phyloP scores from a whole-genome alignment of 139 green algal genomes.

The Mychonastes homosphaera region DNA sequence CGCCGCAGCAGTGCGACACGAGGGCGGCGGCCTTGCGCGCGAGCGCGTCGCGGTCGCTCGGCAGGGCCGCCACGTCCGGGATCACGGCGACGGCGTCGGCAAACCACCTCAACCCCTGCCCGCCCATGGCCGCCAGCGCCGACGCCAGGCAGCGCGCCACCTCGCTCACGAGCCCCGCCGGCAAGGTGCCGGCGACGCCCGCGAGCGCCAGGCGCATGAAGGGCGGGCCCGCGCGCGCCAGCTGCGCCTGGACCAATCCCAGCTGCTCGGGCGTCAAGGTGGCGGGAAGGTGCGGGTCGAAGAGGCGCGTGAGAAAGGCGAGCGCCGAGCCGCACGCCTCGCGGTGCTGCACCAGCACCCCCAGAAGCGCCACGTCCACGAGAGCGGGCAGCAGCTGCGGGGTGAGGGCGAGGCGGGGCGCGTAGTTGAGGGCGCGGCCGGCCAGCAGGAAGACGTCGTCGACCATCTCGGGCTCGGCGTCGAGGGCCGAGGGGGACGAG shows the following conservation, averaged over 20 bases:
- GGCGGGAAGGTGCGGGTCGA: conserved; percentile 21
- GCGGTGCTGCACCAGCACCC: conserved; percentile 43
- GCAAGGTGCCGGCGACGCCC: conserved; percentile 38
- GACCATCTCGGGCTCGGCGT: conserved; percentile 47
- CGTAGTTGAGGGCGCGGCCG: conserved; percentile 40
- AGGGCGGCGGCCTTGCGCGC: conserved; percentile 9
- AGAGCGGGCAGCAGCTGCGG: conserved; percentile 35
- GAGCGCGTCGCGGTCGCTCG: conserved; percentile 39
- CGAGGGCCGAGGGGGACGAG: conserved; percentile 27
- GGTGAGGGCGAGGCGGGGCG: conserved; percentile 39
- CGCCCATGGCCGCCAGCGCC: conserved; percentile 12
- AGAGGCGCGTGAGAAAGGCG: conserved; percentile 46
- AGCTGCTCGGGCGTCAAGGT: neutral
- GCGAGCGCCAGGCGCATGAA: conserved; percentile 43
- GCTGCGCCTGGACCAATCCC: conserved; percentile 16
- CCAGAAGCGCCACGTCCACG: conserved; percentile 37
- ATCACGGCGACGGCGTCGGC: conserved; percentile 28
- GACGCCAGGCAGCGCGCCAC: conserved; percentile 37
- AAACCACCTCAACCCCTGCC: conserved; percentile 38
- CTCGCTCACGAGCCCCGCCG: conserved; percentile 27
- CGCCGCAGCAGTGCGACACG: conserved; percentile 6
- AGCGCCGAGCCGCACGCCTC: conserved; percentile 59
- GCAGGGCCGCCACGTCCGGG: conserved; percentile 29
- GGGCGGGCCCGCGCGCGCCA: conserved; percentile 22
- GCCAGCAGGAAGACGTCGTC: conserved; percentile 77